Evolutionary conservation across 495 filamentous ascomycete species (phyloP), one percentile per base, ranked within the genome.

Genomic region (Tuber calosporum): DNA sequence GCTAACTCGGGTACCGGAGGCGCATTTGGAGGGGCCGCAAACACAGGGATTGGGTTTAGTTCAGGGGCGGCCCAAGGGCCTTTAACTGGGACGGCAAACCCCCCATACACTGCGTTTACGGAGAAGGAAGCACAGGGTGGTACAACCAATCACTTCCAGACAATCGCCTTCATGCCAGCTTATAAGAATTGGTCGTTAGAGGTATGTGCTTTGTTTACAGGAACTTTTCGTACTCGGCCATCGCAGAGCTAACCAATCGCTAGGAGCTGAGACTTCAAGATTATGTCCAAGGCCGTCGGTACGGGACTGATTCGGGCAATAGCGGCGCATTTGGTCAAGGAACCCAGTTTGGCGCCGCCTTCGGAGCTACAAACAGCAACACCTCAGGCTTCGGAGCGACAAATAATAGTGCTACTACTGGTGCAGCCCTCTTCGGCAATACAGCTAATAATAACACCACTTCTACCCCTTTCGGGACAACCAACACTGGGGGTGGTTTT

Each of bases 111-210:
- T 67, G 84, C 93, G 1, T 87, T 86, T 53, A 85, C 86, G n/a
- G 95, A 99, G 83, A 98, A 97, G 81, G 96, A 99, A 77, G 80
- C 80, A 22, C 85, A 84, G 69, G 82, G 82, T 72, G 82, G 74
- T 36, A 84, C 84, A 7, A 87, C 81, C 42, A 84, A 86, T 66
- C 90, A 85, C 37, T 99, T 89, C 81, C 94, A 98, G 82, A 97
- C 90, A 77, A 91, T 99, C 75, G 87, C 88, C 20, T 96, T 97
- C 77, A 90, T 91, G 86, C 89, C 89, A 67, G 88, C 92, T 0
- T 98, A 97, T 83, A 88, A 87, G 81, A 93, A 93, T 75, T 97
- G 88, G 83, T 97, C 93, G 6, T 88, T 92, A 45, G 95, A 99
- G 80, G 84, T 83, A 74, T 66, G 78, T 62, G 13, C 77, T 43